Conservation (phyloP, 116 monocot species). For the Iris pallida region DNA sequence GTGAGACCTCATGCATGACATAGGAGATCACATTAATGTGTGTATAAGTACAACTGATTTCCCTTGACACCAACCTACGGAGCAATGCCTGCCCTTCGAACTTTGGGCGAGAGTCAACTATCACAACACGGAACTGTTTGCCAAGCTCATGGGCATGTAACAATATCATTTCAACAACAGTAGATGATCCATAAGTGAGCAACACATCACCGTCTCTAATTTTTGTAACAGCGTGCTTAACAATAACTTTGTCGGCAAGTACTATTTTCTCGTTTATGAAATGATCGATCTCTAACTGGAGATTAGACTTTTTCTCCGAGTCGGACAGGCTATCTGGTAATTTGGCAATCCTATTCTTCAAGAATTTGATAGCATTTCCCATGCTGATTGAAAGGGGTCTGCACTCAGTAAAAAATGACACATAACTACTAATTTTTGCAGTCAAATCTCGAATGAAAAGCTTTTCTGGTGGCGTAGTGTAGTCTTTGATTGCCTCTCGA, state of each 20-base stretch:
- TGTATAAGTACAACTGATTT: slow-evolving; percentile 81
- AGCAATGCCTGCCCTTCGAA: slow-evolving; percentile 81
- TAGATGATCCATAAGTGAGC: slow-evolving; percentile 81
- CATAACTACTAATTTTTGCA: slow-evolving; percentile 74
- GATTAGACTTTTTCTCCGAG: slow-evolving; percentile 68
- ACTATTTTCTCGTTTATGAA: slow-evolving; percentile 96
- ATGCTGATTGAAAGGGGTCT: slow-evolving; percentile 96
- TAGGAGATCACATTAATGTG: slow-evolving; percentile 96
- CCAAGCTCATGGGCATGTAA: slow-evolving; percentile 64
- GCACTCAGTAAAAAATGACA: slow-evolving; percentile 93
- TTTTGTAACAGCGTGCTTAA: slow-evolving; percentile 82
- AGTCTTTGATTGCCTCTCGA: slow-evolving; percentile 72
- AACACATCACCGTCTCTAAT: slow-evolving; percentile 90
- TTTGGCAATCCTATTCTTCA: slow-evolving; percentile 81
- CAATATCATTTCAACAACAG: slow-evolving; percentile 88
- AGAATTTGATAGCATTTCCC: slow-evolving; percentile 95
- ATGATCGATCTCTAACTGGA: slow-evolving; percentile 75
- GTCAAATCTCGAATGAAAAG: slow-evolving; percentile 69
- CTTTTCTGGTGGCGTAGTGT: slow-evolving; percentile 79
- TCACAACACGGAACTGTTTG: slow-evolving; percentile 74
- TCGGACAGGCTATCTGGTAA: slow-evolving; percentile 63
- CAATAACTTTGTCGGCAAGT: slow-evolving; percentile 84
- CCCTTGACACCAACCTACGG: slow-evolving; percentile 28
- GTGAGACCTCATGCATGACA: slow-evolving; percentile 95
- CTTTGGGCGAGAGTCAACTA: slow-evolving; percentile 95